A percentile compares a stretch with the other conserved stretches of the same genome.
Conservation (phyloP, 1,139 yeast species). For the Pichia kudriavzevii region DNA sequence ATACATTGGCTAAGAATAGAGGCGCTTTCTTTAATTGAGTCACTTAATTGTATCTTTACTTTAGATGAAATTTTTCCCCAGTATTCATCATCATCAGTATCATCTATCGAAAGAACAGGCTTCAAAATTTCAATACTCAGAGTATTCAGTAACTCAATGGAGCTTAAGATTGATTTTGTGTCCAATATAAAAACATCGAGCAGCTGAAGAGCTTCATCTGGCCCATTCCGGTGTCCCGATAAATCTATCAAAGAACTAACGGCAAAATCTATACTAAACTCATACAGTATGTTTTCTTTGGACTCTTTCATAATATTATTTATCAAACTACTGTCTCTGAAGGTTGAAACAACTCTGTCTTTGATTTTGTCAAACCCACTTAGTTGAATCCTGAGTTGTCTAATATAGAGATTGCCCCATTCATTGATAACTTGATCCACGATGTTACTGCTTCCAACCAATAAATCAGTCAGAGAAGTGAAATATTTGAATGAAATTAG, state of each 20-base stretch:
- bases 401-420: slow-evolving; percentile 20
- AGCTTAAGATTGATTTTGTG: slow-evolving; percentile 13
- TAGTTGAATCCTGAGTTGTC: slow-evolving; percentile 13
- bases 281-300: slow-evolving; percentile 17
- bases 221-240: slow-evolving; percentile 3
- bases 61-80: slow-evolving; percentile 19
- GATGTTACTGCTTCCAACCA: slow-evolving; percentile 4
- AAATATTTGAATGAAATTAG: slow-evolving; percentile 25
- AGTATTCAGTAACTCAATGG: slow-evolving; percentile 18
- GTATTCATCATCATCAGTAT: slow-evolving; percentile 25
- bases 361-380: slow-evolving; percentile 18
- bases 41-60: slow-evolving; percentile 13
- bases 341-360: slow-evolving; percentile 12
- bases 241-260: slow-evolving; percentile 15
- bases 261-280: slow-evolving; percentile 17
- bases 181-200: slow-evolving; percentile 17
- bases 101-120: slow-evolving; percentile 29
- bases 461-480: slow-evolving; percentile 24
- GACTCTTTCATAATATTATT: slow-evolving; percentile 6
- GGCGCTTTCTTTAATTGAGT: slow-evolving; percentile 15
- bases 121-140: slow-evolving; percentile 18
- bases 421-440: slow-evolving; percentile 14
- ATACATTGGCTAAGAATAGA: slow-evolving; percentile 16
- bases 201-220: slow-evolving; percentile 15
- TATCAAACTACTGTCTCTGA: slow-evolving; percentile 9